phyloP scores from a whole-genome alignment of 2,329 filamentous ascomycete genomes.

The Diaporthe batatas region DNA sequence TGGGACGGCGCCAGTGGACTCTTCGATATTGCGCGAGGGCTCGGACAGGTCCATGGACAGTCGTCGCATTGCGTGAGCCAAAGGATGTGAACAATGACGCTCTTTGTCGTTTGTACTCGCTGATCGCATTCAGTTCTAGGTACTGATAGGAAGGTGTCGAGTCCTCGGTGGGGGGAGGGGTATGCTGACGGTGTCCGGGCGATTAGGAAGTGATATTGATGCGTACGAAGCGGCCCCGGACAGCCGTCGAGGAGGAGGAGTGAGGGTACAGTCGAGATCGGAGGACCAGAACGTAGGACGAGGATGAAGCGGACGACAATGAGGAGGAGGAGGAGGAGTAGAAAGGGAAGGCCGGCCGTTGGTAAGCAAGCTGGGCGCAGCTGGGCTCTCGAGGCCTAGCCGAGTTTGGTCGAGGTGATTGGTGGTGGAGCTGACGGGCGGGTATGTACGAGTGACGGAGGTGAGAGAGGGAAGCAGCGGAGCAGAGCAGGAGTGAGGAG shows the following conservation, averaged over 20 bases:
- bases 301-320: not conserved
- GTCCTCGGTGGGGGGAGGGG: not conserved
- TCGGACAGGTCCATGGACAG: slow-evolving; percentile 50
- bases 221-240: slow-evolving; percentile 15
- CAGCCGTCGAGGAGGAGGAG: slow-evolving; percentile 7
- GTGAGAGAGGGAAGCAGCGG: slow-evolving; percentile 9
- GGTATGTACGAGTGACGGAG: not conserved
- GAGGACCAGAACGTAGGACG: not conserved
- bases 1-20: slow-evolving; percentile 47
- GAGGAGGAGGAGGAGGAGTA: not conserved
- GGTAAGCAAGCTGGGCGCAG: slow-evolving; percentile 29
- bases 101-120: not conserved
- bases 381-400: slow-evolving; percentile 22
- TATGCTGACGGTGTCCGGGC: slow-evolving; percentile 7
- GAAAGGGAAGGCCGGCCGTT: not conserved
- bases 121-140: slow-evolving; percentile 8
- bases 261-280: slow-evolving; percentile 4
- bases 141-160: not conserved
- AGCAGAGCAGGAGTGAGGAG: slow-evolving; percentile 19
- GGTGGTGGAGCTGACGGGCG: slow-evolving; percentile 20
- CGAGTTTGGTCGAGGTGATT: slow-evolving; percentile 33
- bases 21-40: slow-evolving; percentile 49
- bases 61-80: slow-evolving; percentile 48
- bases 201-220: slow-evolving; percentile 15
- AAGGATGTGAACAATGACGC: slow-evolving; percentile 54